Evolutionary conservation across 2,329 filamentous ascomycete genomes (phyloP), one percentile per base, ranked within the genome.

Genomic region (Sordariomycetes sp.): DNA sequence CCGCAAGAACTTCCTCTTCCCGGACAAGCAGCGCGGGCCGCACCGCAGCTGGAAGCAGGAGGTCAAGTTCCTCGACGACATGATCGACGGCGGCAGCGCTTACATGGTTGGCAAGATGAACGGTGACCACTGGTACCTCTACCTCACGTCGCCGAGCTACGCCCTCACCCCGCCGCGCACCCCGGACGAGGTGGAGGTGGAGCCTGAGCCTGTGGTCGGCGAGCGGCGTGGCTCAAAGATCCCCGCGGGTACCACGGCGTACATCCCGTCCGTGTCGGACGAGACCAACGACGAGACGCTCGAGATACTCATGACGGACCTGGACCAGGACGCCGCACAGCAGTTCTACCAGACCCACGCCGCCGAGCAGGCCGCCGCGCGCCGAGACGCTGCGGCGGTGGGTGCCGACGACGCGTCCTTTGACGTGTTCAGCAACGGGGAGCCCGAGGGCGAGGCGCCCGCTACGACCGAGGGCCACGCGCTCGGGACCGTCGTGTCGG

Each of bases 21-120:
- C 94, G 1, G 89, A 96, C 68, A 89, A 90, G 71, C 94, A 99
- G 75, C 88, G 82, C 58, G 91, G 91, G 8, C 94, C 94, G 57
- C 94, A 99, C 72, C 87, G 90, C 61, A 97, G 91, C 83, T 99
- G 94, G 94, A 87, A 90, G 64, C 87, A 96, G 68, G 94, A 99
- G 70, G 92, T 97, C 66, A 87, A 86, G 65, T 95, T 86, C 65
- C 79, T 99, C 61, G 94, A 99, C 73, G 86, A 88, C 68, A 89
- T 91, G 71, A 96, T 99, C 69, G 78, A 87, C 60, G 86, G 89
- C 58, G 94, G 94, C 57, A 97, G 92, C 70, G 94, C 94, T 55
- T 99, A 99, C 72, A 96, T 97, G 91, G 95, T 99, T 62, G 94
- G 94, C 67, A 97, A 96, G 75, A 97, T 97, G 92, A 99, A 99